Evolutionary conservation across 352 stramenopile species (phyloP).

Genomic region (Saprolegnia parasitica): DNA sequence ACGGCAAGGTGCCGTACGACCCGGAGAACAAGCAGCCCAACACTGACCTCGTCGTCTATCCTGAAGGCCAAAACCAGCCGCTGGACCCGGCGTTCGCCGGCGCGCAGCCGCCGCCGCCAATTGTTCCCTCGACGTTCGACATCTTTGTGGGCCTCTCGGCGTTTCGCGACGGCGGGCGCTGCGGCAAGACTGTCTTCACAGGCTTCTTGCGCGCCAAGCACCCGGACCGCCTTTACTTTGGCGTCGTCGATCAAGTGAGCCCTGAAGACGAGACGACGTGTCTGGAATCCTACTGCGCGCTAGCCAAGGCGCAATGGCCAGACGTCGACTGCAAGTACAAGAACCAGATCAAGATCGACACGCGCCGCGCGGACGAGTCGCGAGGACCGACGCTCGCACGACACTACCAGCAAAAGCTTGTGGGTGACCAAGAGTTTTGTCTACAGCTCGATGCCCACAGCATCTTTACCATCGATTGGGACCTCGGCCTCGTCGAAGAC

Average conservation of each 20-base stretch:
- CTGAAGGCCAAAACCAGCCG: conserved; percentile 16
- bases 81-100: background rate
- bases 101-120: conserved; percentile 14
- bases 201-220: conserved; percentile 13
- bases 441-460: conserved; percentile 29
- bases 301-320: conserved; percentile 7
- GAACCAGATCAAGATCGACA: conserved; percentile 20
- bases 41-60: conserved; percentile 12
- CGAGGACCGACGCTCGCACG: conserved; percentile 27
- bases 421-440: conserved; percentile 29
- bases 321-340: conserved; percentile 15
- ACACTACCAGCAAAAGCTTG: conserved; percentile 24
- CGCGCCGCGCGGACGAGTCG: conserved; percentile 16
- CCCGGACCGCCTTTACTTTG: conserved; percentile 26
- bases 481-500: conserved; percentile 19
- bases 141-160: conserved; percentile 28
- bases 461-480: conserved; percentile 27
- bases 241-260: conserved; percentile 30
- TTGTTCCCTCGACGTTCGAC: conserved; percentile 10
- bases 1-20: conserved; percentile 26
- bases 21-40: conserved; percentile 20
- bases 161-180: conserved; percentile 18
- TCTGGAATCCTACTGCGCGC: conserved; percentile 25
- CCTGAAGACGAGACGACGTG: conserved; percentile 11
- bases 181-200: conserved; percentile 26